phyloP scores from a whole-genome alignment of 257 asterid genomes.

The Cordia subcordata region DNA sequence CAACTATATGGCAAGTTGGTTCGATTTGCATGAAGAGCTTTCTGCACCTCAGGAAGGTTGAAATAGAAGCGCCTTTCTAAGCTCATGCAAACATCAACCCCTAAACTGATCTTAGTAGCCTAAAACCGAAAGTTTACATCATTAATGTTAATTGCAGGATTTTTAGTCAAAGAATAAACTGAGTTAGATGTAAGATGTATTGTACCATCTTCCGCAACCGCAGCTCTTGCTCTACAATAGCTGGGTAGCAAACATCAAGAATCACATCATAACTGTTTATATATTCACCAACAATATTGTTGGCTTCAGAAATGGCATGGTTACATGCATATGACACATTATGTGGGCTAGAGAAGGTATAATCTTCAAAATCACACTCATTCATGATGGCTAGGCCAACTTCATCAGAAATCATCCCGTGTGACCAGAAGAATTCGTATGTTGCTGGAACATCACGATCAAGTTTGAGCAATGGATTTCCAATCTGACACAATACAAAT shows the following conservation, averaged over 20 bases:
- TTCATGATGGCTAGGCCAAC: constrained; percentile 65
- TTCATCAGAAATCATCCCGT: constrained; percentile 98
- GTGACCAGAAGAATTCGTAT: constrained; percentile 90
- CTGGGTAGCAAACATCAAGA: constrained; percentile 92
- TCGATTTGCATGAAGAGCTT: constrained; percentile 91
- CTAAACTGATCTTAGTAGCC: constrained; percentile 83
- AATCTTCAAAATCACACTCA: constrained; percentile 90
- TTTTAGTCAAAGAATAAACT: not conserved
- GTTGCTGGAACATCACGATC: constrained; percentile 89
- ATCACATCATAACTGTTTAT: constrained; percentile 75
- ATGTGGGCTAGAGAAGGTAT: constrained; percentile 65
- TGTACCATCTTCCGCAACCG: constrained; percentile 69
- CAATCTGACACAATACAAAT: constrained; percentile 51
- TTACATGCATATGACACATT: constrained; percentile 58
- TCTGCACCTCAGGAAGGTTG: constrained; percentile 92
- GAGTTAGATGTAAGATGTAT: not conserved
- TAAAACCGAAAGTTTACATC: constrained; percentile 18
- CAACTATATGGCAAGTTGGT: constrained; percentile 72
- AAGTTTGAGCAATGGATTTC: constrained; percentile 89
- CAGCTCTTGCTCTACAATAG: constrained; percentile 88
- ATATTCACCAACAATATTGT: constrained; percentile 67
- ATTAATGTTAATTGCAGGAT: not conserved
- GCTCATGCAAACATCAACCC: constrained; percentile 93
- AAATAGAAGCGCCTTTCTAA: constrained; percentile 75
- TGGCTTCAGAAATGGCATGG: constrained; percentile 58